Percentiles rank a stretch among this genome's conserved stretches.
Conservation (phyloP, 2,329 filamentous ascomycete genomes). For the Penicillium sp. region DNA sequence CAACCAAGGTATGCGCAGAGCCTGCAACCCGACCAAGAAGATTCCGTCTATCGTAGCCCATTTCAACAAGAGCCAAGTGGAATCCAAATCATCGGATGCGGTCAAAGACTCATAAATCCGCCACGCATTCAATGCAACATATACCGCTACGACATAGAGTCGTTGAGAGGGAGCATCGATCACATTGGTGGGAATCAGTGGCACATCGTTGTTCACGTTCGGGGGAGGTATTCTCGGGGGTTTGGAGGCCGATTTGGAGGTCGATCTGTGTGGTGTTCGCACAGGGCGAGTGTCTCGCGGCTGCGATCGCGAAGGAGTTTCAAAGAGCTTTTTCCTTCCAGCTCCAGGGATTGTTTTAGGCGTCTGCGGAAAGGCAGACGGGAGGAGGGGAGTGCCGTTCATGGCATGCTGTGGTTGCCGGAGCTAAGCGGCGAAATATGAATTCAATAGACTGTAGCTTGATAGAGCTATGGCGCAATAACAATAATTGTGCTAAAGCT, state of each 20-base stretch:
- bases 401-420: constrained; percentile 61
- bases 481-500: background rate
- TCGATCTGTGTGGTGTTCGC: constrained; percentile 19
- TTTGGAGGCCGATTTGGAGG: constrained; percentile 25
- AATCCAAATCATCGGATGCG: constrained; percentile 77
- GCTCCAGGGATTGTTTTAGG: constrained; percentile 53
- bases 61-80: constrained; percentile 89
- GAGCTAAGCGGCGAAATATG: constrained; percentile 11
- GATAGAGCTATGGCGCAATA: background rate
- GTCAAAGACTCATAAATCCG: constrained; percentile 82
- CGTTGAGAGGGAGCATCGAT: constrained; percentile 90
- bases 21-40: constrained; percentile 83
- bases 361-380: constrained; percentile 77
- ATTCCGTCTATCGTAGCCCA: constrained; percentile 85
- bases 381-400: constrained; percentile 78
- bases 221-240: constrained; percentile 16
- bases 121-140: constrained; percentile 73
- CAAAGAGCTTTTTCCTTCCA: constrained; percentile 31
- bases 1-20: constrained; percentile 91
- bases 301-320: constrained; percentile 28
- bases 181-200: constrained; percentile 75
- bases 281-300: constrained; percentile 23
- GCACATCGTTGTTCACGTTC: constrained; percentile 39
- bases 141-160: constrained; percentile 80
- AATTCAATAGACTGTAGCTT: background rate